These are phyloP conservation scores for Eutrema japonicum DNA, from an alignment of 345 rosid genomes.

Conservation along the genomic window DNA sequence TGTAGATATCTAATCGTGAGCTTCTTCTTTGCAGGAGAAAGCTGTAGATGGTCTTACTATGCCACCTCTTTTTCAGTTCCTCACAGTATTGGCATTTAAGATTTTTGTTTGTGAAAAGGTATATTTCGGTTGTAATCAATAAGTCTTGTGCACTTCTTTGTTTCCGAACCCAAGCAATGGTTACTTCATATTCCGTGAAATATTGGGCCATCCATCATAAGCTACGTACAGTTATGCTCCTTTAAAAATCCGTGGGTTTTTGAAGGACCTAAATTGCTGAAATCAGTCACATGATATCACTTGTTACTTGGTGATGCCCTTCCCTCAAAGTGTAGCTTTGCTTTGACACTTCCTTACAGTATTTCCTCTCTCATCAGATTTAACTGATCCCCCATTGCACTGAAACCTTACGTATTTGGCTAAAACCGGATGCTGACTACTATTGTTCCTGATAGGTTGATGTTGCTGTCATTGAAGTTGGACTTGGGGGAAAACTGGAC, in stretches of 20 bases:
- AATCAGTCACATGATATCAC: background rate
- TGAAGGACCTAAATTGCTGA: slow-evolving; percentile 14
- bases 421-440: slow-evolving; percentile 13
- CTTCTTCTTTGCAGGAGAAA: slow-evolving; percentile 64
- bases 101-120: slow-evolving; percentile 82
- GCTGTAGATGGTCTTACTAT: slow-evolving; percentile 70
- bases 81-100: slow-evolving; percentile 80
- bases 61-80: slow-evolving; percentile 98
- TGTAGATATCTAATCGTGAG: slow-evolving; percentile 5
- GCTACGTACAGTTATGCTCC: slow-evolving; percentile 19
- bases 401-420: slow-evolving; percentile 5
- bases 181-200: background rate
- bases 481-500: slow-evolving; percentile 76
- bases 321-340: background rate
- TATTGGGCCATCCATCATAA: background rate
- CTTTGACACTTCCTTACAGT: background rate
- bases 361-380: background rate
- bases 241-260: background rate
- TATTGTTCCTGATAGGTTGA: slow-evolving; percentile 63
- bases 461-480: slow-evolving; percentile 89
- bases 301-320: slow-evolving; percentile 12
- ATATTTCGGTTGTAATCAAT: background rate
- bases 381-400: slow-evolving; percentile 1
- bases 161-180: slow-evolving; percentile 10
- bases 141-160: slow-evolving; percentile 12